Percentiles rank a stretch among this genome's conserved stretches.
Evolutionary conservation across 768 basidiomycete genomes (phyloP).

Genomic region (Xerocomus potaroensis): DNA sequence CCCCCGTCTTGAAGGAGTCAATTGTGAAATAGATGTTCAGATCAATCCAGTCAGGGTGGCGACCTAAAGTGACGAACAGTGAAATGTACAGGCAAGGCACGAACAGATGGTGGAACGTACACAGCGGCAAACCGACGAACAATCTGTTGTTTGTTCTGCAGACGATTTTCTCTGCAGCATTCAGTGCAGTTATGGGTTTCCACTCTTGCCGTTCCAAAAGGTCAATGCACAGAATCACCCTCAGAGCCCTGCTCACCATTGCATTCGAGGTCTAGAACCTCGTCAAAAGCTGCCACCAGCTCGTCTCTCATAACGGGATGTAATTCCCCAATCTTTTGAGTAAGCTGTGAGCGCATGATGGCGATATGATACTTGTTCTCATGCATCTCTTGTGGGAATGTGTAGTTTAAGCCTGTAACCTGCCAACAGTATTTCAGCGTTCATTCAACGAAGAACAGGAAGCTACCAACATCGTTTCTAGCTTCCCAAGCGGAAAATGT

Average conservation of each 20-base stretch:
- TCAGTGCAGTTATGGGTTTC: constrained; percentile 27
- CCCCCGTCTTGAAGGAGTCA: not conserved
- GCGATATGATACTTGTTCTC: constrained; percentile 27
- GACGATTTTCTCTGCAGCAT: constrained; percentile 32
- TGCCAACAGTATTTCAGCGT: not conserved
- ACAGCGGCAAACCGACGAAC: constrained; percentile 47
- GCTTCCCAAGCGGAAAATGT: constrained; percentile 32
- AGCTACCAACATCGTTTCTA: constrained; percentile 26
- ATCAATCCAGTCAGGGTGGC: not conserved
- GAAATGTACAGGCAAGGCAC: not conserved
- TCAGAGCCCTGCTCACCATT: constrained; percentile 2
- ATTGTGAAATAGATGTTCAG: not conserved
- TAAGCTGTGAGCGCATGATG: constrained; percentile 26
- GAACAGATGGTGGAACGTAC: constrained; percentile 21
- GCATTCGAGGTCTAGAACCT: constrained; percentile 25
- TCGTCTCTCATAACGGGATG: constrained; percentile 43
- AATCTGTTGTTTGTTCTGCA: constrained; percentile 41
- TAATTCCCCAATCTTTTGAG: constrained; percentile 34
- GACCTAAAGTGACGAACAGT: not conserved
- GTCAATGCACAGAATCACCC: not conserved
- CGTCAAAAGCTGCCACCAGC: constrained; percentile 35
- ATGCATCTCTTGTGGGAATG: constrained; percentile 31
- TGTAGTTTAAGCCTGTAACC: not conserved
- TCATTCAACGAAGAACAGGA: not conserved
- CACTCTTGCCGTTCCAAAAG: constrained; percentile 35